phyloP scores from a whole-genome alignment of 768 basidiomycete genomes.

The Exidia glandulosa region DNA sequence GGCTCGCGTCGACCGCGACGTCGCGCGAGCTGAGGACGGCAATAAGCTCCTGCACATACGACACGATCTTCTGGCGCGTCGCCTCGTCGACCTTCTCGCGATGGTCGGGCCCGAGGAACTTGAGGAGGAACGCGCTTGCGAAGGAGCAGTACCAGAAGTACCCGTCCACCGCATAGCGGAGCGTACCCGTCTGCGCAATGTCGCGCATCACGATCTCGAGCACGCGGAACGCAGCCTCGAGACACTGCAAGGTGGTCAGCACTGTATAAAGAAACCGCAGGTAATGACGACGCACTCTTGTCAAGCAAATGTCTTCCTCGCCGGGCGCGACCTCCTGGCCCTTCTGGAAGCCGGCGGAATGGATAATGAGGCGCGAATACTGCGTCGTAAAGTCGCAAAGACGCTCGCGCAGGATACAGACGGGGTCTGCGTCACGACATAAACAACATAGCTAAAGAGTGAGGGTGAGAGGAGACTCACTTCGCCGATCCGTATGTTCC shows the following conservation, averaged over 20 bases:
- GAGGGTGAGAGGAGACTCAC: too few species aligned
- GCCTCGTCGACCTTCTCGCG: neutral
- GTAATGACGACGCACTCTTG: slow-evolving; percentile 9
- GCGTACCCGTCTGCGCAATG: slow-evolving; percentile 40
- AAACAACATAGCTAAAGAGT: too few species aligned
- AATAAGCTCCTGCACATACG: slow-evolving; percentile 60
- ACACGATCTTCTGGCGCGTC: slow-evolving; percentile 42
- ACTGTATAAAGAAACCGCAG: neutral
- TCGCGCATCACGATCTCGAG: slow-evolving; percentile 42
- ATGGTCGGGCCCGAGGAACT: slow-evolving; percentile 12
- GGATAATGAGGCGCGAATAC: slow-evolving; percentile 46
- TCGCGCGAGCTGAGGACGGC: slow-evolving; percentile 58
- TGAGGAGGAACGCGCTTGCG: slow-evolving; percentile 49
- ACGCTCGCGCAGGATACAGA: neutral
- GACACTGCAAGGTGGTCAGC: slow-evolving; percentile 22
- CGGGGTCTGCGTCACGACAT: neutral
- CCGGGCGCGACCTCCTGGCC: slow-evolving; percentile 27
- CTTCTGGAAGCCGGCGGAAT: slow-evolving; percentile 44
- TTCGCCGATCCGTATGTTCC: neutral
- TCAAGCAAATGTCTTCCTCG: slow-evolving; percentile 31
- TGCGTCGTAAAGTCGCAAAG: slow-evolving; percentile 2
- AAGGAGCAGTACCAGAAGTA: slow-evolving; percentile 34
- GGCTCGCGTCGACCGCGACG: slow-evolving; percentile 71
- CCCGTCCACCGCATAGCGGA: slow-evolving; percentile 43
- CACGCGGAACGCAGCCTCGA: slow-evolving; percentile 44